phyloP scores from a whole-genome alignment of 176 grass and related monocot genomes.

The Eragrostis nindensis region DNA sequence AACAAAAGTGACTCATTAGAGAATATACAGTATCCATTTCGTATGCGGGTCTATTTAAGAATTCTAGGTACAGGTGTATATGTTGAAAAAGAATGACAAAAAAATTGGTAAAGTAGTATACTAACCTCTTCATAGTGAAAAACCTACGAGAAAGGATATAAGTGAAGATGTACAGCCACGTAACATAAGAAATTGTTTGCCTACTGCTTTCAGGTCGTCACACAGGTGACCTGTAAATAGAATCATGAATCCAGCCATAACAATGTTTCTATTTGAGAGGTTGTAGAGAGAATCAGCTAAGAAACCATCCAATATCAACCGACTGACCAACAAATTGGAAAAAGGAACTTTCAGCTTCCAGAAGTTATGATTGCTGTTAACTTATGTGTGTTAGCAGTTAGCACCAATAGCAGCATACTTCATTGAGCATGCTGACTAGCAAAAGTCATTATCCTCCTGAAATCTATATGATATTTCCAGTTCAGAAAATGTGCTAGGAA shows the following conservation, averaged over 20 bases:
- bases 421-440: conserved; percentile 33
- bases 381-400: conserved; percentile 62
- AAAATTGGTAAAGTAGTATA: conserved; percentile 49
- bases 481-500: conserved; percentile 41
- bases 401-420: conserved; percentile 44
- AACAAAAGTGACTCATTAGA: conserved; percentile 35
- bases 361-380: conserved; percentile 61
- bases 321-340: conserved; percentile 27
- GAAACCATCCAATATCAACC: conserved; percentile 42
- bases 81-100: conserved; percentile 69
- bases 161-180: conserved; percentile 49
- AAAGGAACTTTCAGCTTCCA: conserved; percentile 40
- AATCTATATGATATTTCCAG: conserved; percentile 54
- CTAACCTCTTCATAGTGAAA: conserved; percentile 57
- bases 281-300: conserved; percentile 51
- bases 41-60: conserved; percentile 48
- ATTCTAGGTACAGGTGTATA: conserved; percentile 59
- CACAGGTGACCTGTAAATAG: conserved; percentile 30
- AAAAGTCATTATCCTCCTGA: conserved; percentile 37
- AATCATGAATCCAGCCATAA: conserved; percentile 49
- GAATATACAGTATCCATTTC: conserved; percentile 45
- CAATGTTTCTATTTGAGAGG: conserved; percentile 48
- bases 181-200: conserved; percentile 47
- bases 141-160: conserved; percentile 47
- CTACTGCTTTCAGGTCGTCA: conserved; percentile 38